These are phyloP conservation scores for Fusarium sp. DNA, from an alignment of 2,329 filamentous ascomycete genomes.

Conservation along the genomic window DNA sequence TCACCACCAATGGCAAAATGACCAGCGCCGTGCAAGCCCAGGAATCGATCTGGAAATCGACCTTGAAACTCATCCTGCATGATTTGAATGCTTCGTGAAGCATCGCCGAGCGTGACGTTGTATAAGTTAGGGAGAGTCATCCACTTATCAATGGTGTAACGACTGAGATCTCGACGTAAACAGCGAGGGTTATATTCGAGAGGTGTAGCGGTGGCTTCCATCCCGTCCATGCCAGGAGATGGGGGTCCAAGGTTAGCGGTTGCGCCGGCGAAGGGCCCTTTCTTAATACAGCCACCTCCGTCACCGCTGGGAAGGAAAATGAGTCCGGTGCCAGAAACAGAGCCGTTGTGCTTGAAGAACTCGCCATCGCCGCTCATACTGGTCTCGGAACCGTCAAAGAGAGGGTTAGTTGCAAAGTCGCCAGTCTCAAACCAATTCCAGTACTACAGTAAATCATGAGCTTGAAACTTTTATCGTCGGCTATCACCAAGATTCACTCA, in stretches of 20 bases:
- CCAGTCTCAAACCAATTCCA: constrained; percentile 16
- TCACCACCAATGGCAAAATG: constrained; percentile 8
- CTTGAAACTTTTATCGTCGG: fast-evolving
- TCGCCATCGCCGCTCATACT: constrained; percentile 15
- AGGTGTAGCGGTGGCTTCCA: not conserved
- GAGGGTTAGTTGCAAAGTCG: not conserved
- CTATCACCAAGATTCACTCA: fast-evolving
- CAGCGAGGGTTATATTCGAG: not conserved
- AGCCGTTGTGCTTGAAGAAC: not conserved
- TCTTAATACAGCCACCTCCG: not conserved
- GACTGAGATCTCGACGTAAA: not conserved
- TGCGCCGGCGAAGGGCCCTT: not conserved
- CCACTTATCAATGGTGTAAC: not conserved
- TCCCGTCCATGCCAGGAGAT: not conserved
- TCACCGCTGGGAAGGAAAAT: not conserved
- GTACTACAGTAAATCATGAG: not conserved
- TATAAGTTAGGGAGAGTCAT: not conserved
- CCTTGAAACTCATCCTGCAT: constrained; percentile 20
- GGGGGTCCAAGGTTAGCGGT: constrained; percentile 5
- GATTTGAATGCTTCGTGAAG: not conserved
- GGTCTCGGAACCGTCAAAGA: constrained; percentile 3
- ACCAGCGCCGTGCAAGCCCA: constrained; percentile 1
- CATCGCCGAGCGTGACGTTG: not conserved
- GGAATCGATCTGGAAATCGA: not conserved
- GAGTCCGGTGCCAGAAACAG: not conserved